Evolutionary conservation across 176 grass and related monocot species (phyloP).

Genomic region (Echinochloa phyllopogon): DNA sequence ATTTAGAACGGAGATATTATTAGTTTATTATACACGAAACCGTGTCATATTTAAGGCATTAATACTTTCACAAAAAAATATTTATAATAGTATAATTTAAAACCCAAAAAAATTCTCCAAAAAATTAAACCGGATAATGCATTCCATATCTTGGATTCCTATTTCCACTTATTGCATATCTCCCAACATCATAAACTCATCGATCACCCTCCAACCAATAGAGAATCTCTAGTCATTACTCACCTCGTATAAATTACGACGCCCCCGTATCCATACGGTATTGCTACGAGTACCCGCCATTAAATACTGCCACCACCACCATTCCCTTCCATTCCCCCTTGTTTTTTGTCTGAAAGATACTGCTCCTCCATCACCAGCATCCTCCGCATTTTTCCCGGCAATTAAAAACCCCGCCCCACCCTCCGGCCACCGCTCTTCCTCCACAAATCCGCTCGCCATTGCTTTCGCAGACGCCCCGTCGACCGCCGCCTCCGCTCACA

Average conservation of each 20-base stretch:
- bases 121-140: no score
- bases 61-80: no score
- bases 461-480: slow-evolving; percentile 4
- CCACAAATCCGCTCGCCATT: slow-evolving; percentile 37
- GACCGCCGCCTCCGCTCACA: background rate
- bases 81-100: no score
- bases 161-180: background rate
- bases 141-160: no score
- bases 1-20: no score
- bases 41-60: background rate
- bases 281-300: background rate
- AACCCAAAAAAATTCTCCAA: no score
- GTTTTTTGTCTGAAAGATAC: background rate
- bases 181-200: background rate
- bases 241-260: background rate
- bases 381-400: background rate
- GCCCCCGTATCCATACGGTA: background rate
- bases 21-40: background rate
- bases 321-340: background rate
- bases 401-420: slow-evolving; percentile 39
- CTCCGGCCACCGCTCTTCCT: background rate
- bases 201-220: background rate
- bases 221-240: slow-evolving; percentile 3
- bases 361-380: slow-evolving; percentile 15
- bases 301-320: background rate